Conservation (phyloP, 2,329 filamentous ascomycete species). For the Atkinsonella hypoxylon region DNA sequence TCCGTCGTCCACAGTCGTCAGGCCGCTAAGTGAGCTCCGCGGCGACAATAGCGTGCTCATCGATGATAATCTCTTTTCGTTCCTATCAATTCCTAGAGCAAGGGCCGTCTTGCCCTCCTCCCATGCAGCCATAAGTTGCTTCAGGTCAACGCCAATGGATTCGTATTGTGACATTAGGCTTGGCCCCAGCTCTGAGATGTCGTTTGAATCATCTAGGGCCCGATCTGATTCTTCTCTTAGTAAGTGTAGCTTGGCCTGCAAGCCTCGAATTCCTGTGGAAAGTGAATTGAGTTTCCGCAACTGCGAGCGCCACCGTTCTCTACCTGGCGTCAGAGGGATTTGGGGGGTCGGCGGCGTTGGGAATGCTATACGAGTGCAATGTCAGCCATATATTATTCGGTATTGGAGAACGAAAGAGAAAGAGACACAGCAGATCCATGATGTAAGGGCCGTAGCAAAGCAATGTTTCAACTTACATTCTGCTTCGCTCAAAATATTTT, state of each 20-base stretch:
- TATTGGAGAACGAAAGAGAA: not conserved
- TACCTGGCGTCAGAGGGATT: conserved; percentile 54
- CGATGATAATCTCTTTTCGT: conserved; percentile 57
- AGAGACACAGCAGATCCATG: not conserved
- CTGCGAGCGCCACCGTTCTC: conserved; percentile 75
- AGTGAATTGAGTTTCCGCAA: conserved; percentile 79
- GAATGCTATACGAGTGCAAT: conserved; percentile 29
- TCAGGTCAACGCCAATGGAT: conserved; percentile 79
- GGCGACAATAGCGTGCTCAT: conserved; percentile 49
- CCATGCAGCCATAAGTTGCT: conserved; percentile 71
- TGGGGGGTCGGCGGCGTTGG: conserved; percentile 44
- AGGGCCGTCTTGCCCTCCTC: conserved; percentile 77
- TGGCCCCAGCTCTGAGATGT: conserved; percentile 64
- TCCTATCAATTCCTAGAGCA: conserved; percentile 68
- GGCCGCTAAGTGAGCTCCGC: conserved; percentile 51
- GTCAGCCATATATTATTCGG: conserved; percentile 1
- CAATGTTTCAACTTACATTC: conserved; percentile 46
- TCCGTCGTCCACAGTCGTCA: conserved; percentile 48
- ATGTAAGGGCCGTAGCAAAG: too few species aligned
- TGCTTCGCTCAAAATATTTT: conserved; percentile 62
- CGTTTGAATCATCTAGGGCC: conserved; percentile 60
- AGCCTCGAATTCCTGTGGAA: conserved; percentile 77
- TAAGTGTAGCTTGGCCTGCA: conserved; percentile 91
- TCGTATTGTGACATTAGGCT: conserved; percentile 85
- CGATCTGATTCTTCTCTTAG: conserved; percentile 80